phyloP scores from a whole-genome alignment of 202 grass and related monocot species.

The Carex arenaria region DNA sequence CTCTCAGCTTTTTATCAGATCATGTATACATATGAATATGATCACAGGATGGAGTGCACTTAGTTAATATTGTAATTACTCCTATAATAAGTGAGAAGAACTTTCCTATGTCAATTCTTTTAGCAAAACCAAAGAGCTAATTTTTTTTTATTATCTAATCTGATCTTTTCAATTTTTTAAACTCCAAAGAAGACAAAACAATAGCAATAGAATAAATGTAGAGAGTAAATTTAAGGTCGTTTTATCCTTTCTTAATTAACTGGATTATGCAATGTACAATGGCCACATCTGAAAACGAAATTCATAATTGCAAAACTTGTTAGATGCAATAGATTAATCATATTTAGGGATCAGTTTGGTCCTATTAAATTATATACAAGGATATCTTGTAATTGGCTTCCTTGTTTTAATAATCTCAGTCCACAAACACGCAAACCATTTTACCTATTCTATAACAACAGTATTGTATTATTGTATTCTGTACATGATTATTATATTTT shows the following conservation, averaged over 20 bases:
- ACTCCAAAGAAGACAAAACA: not conserved
- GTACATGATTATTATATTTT: not conserved
- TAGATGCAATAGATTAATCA: conserved; percentile 4
- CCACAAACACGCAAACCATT: not conserved
- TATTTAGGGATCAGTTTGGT: not conserved
- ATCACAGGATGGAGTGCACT: not conserved
- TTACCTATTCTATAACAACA: not conserved
- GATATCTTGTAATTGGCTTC: not conserved
- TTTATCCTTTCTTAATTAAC: conserved; percentile 3
- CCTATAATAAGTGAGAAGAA: not conserved
- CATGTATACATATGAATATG: not conserved
- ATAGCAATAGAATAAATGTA: not conserved
- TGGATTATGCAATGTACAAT: not conserved
- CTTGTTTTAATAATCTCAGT: conserved; percentile 3
- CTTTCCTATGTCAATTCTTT: not conserved
- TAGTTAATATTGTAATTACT: conserved; percentile 2
- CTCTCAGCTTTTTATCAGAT: not conserved
- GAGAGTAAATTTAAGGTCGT: not conserved
- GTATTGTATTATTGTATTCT: not conserved
- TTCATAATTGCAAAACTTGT: not conserved
- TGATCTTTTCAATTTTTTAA: not conserved
- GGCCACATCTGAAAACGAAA: not conserved
- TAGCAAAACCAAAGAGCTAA: not conserved
- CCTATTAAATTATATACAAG: conserved; percentile 3
- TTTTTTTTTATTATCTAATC: not conserved